phyloP scores from a whole-genome alignment of 805 yeast genomes.

The Saccharomycopsis sp. region DNA sequence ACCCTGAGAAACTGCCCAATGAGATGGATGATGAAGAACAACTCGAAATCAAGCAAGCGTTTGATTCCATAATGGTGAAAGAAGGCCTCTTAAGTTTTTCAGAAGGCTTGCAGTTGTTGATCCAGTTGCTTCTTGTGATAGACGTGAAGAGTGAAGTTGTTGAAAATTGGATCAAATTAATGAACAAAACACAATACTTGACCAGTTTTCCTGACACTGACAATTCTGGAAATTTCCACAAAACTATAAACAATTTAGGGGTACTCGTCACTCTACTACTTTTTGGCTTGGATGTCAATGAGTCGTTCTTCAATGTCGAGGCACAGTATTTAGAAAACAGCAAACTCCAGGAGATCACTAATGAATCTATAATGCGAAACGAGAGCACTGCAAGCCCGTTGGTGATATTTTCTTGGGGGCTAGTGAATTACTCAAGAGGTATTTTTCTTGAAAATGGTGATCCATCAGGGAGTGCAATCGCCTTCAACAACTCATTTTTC shows the following conservation, averaged over 20 bases:
- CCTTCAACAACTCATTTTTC: no score
- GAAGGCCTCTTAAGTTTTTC: no score
- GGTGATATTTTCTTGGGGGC: conserved; percentile 58
- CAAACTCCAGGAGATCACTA: conserved; percentile 34
- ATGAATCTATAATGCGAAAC: no score
- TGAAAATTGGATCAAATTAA: conserved; percentile 46
- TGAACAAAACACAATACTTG: conserved; percentile 31
- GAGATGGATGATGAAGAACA: no score
- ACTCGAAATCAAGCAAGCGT: no score
- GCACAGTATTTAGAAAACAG: conserved; percentile 35
- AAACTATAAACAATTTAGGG: conserved; percentile 19
- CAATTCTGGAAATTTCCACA: conserved; percentile 23
- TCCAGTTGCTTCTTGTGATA: conserved; percentile 34
- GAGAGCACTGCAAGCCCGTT: no score
- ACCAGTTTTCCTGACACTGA: conserved; percentile 20
- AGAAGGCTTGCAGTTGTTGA: no score
- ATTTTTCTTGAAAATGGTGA: no score
- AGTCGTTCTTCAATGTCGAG: conserved; percentile 32
- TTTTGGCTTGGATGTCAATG: conserved; percentile 47
- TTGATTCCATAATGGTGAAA: no score
- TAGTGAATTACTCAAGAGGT: conserved; percentile 46
- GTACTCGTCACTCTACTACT: conserved; percentile 42
- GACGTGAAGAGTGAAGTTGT: conserved; percentile 30
- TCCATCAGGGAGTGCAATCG: no score
- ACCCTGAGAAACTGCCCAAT: no score